Evolutionary conservation across 345 rosid species (phyloP).

Genomic region (Salix koriyanagi): DNA sequence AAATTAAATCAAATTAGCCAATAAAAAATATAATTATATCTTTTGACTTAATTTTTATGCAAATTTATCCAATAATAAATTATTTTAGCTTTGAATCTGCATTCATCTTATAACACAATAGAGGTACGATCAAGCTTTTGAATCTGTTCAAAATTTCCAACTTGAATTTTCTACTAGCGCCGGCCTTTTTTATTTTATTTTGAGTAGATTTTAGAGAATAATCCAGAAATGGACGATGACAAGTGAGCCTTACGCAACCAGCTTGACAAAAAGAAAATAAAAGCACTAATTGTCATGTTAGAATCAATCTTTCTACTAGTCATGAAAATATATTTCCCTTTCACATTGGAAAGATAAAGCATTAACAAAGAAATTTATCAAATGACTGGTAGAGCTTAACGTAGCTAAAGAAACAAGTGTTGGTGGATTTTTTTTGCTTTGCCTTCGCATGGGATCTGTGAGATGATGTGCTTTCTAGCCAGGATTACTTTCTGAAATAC

Average conservation of each 20-base stretch:
- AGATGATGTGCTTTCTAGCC: background rate
- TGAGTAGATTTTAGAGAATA: no score
- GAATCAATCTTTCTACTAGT: background rate
- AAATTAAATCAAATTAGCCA: no score
- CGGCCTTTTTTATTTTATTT: no score
- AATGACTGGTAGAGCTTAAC: slow-evolving; percentile 11
- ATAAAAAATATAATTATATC: no score
- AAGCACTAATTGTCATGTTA: background rate
- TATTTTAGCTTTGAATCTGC: no score
- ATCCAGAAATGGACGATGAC: no score
- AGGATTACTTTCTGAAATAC: slow-evolving; percentile 10
- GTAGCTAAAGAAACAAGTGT: slow-evolving; percentile 17
- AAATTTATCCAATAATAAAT: no score
- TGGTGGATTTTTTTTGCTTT: slow-evolving; percentile 1
- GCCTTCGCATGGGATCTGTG: slow-evolving; percentile 11
- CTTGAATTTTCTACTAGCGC: no score
- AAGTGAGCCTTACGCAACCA: no score
- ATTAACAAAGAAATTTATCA: slow-evolving; percentile 10
- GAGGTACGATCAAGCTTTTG: accelerated
- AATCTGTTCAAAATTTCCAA: no score
- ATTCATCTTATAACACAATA: no score
- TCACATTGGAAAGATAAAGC: slow-evolving; percentile 15
- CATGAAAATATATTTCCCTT: background rate
- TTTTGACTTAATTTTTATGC: no score
- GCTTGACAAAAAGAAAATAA: background rate